phyloP scores from a whole-genome alignment of 441 rosid genomes.

The Arabidopsis lyrata region DNA sequence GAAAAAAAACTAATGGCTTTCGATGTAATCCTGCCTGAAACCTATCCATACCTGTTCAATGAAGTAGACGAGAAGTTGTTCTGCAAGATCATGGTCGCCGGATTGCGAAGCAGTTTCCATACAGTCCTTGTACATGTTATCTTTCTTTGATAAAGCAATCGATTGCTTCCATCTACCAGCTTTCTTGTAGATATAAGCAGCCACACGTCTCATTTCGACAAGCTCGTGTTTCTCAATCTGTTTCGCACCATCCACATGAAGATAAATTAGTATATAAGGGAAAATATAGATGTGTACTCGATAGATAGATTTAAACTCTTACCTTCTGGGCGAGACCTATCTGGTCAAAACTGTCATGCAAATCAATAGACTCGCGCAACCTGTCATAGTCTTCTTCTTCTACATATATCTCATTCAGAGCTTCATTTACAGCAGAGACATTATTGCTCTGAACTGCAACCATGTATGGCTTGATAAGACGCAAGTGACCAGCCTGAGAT shows the following conservation, averaged over 20 bases:
- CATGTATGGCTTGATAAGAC: conserved; percentile 99
- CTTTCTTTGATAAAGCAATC: conserved; percentile 97
- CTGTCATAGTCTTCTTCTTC: conserved; percentile 99
- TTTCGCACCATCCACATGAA: conserved; percentile 35
- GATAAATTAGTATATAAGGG: conserved; percentile 40
- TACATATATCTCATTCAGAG: conserved; percentile 85
- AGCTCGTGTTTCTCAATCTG: conserved; percentile 99
- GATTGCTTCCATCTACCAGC: conserved; percentile 99
- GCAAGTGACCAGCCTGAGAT: conserved; percentile 93
- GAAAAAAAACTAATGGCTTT: not conserved
- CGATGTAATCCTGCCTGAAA: conserved; percentile 18
- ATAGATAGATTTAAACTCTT: conserved; percentile 19
- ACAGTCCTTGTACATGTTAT: conserved; percentile 91
- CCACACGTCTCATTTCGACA: conserved; percentile 99
- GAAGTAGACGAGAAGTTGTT: conserved; percentile 97
- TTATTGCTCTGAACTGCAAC: conserved; percentile 97
- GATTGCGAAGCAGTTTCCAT: conserved; percentile 99
- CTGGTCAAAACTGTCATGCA: conserved; percentile 90
- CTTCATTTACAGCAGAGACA: conserved; percentile 95
- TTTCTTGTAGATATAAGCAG: conserved; percentile 98
- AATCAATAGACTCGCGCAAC: conserved; percentile 89
- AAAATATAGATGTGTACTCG: not conserved
- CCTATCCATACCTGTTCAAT: conserved; percentile 74
- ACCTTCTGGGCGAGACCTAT: conserved; percentile 95
- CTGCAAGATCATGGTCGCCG: conserved; percentile 98